Evolutionary conservation across 2,329 filamentous ascomycete genomes (phyloP).

Genomic region (Paecilomyces formosus): DNA sequence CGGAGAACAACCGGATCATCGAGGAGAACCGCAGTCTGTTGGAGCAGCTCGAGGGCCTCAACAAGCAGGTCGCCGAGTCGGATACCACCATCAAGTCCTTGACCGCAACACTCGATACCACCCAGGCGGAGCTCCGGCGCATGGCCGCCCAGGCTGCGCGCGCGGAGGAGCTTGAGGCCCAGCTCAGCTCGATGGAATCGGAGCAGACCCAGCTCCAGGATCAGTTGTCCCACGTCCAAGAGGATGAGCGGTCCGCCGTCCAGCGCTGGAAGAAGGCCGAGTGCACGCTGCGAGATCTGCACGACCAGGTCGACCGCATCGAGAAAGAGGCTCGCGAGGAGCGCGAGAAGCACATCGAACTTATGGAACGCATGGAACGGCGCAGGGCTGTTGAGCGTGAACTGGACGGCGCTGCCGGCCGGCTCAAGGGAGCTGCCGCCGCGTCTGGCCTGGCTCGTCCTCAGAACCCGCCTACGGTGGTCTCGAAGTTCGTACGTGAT

Average conservation of each 20-base stretch:
- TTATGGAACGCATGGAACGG: conserved; percentile 75
- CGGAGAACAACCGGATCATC: conserved; percentile 67
- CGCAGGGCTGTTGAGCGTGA: conserved; percentile 76
- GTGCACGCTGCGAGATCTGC: conserved; percentile 65
- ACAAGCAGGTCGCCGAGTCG: conserved; percentile 69
- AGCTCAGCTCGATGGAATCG: conserved; percentile 69
- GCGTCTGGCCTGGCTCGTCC: conserved; percentile 56
- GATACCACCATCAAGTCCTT: conserved; percentile 72
- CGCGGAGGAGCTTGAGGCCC: conserved; percentile 70
- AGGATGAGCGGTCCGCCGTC: conserved; percentile 71
- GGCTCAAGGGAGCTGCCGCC: conserved; percentile 74
- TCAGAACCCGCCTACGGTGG: conserved; percentile 58
- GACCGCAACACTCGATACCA: conserved; percentile 67
- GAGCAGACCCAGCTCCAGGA: conserved; percentile 70
- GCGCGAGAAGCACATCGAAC: conserved; percentile 70
- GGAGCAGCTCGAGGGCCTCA: conserved; percentile 77
- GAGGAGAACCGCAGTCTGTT: conserved; percentile 76
- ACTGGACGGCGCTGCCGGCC: conserved; percentile 68
- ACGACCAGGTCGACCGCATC: conserved; percentile 82
- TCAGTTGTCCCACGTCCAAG: conserved; percentile 58
- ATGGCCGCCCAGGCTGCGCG: conserved; percentile 66
- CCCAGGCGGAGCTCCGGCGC: conserved; percentile 68
- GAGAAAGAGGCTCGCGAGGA: conserved; percentile 77
- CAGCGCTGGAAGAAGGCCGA: conserved; percentile 83
- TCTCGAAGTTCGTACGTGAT: conserved; percentile 95